Conservation (phyloP, 2,329 filamentous ascomycete genomes). For the Fusarium sp. region DNA sequence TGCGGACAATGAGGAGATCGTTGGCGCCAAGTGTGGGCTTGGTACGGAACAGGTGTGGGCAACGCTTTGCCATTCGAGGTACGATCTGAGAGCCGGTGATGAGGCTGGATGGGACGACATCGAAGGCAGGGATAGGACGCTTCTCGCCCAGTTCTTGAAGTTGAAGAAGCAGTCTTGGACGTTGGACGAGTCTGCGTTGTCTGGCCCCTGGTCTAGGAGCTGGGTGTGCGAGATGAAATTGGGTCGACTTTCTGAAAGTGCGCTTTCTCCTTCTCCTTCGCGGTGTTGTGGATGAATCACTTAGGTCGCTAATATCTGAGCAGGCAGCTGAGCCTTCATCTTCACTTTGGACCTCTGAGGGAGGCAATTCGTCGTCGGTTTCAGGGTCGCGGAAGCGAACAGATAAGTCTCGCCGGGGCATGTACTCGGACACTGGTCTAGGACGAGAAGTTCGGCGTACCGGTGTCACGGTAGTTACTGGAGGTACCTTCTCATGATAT, state of each 20-base stretch:
- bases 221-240: constrained; percentile 75
- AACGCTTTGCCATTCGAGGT: constrained; percentile 68
- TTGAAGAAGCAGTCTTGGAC: constrained; percentile 77
- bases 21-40: constrained; percentile 73
- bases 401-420: constrained; percentile 55
- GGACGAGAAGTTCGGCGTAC: constrained; percentile 41
- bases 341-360: constrained; percentile 53
- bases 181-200: constrained; percentile 73
- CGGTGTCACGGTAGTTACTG: constrained; percentile 21
- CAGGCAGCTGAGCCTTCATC: constrained; percentile 59
- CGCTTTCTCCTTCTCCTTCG: constrained; percentile 56
- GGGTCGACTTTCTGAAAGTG: constrained; percentile 66
- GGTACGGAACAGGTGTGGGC: constrained; percentile 71
- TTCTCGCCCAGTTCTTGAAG: constrained; percentile 73
- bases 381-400: constrained; percentile 60
- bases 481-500: constrained; percentile 42
- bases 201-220: constrained; percentile 67
- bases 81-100: constrained; percentile 67
- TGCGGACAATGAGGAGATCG: constrained; percentile 77
- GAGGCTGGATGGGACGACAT: constrained; percentile 77
- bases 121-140: constrained; percentile 74
- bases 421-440: constrained; percentile 54
- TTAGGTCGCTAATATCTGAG: constrained; percentile 58
- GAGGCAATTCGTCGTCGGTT: constrained; percentile 44
- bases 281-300: constrained; percentile 58